Evolutionary conservation across 371 early-diverging fungal genomes (phyloP), one percentile per base, ranked within the genome.

Genomic region (Rhizopus sp.): DNA sequence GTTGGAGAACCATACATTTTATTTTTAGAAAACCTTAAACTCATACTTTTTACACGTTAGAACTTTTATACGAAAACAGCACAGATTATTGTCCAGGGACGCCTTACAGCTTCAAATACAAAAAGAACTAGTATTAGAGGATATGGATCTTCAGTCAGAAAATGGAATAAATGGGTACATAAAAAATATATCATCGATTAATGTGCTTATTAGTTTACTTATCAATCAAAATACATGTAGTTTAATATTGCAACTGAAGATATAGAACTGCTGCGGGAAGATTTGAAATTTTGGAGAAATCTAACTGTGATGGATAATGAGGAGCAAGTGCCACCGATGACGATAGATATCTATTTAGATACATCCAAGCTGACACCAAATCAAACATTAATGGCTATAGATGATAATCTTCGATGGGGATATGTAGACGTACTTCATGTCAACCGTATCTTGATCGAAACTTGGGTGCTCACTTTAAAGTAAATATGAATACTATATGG

Each of bases 221-320:
- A 4, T 33, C 13, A 15, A 13, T 7, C 34, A 46, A 46, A 47
- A 13, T 48, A 47, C 39, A 50, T 30, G 13, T 66, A 90, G 94
- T 94, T 94, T 74, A 93, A 90, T 68, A 60, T 94, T 44, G 89
- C 89, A 45, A 72, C 88, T 9, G 88, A 88, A 53, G 94, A 94
- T 62, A 68, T 87, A 13, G 88, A 86, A 34, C 70, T 82, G 4
- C 76, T 88, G 59, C 75, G 81, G 62, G 88, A 88, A 29, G 90
- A 90, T 55, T 71, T 87, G 45, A 88, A 83, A 67, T 83, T 73
- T 64, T 93, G 94, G 94, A 80, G 87, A 47, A 67, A 69, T 12
- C 55, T 69, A 16, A 75, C 80, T 12, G 54, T 71, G 42, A 33
- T 42, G 12, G 64, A 60, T 32, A 55, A 50, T 29, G 60, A 57